Conservation (phyloP, 768 basidiomycete species). For the Lactifluus volemus region DNA sequence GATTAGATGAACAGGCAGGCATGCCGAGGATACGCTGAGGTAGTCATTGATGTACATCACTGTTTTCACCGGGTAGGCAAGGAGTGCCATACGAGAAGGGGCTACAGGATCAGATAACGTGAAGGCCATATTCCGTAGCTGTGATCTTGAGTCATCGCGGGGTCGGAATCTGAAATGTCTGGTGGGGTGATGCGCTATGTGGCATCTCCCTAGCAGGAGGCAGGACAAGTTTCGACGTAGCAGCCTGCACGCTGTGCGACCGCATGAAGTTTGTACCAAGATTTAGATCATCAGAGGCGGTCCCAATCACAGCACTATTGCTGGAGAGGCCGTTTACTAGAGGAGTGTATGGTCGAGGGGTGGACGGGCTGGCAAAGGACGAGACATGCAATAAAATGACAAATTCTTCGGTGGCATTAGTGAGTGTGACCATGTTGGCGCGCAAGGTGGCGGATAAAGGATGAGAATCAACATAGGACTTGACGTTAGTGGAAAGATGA, state of each 20-base stretch:
- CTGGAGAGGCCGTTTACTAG: constrained; percentile 11
- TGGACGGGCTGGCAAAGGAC: constrained; percentile 56
- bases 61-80: too few species aligned
- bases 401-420: constrained; percentile 80
- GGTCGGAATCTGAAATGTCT: constrained; percentile 37
- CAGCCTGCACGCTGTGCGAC: constrained; percentile 12
- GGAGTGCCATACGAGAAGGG: neutral
- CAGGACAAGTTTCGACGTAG: neutral
- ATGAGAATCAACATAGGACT: constrained; percentile 46
- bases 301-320: constrained; percentile 3
- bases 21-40: neutral
- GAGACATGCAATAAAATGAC: constrained; percentile 82
- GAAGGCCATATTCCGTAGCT: constrained; percentile 17
- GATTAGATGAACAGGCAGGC: neutral
- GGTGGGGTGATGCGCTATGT: constrained; percentile 47
- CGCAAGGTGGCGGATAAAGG: constrained; percentile 55
- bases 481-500: constrained; percentile 65
- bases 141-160: constrained; percentile 21
- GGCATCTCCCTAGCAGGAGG: constrained; percentile 31
- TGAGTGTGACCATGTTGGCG: constrained; percentile 64
- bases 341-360: constrained; percentile 53
- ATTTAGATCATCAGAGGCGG: constrained; percentile 7
- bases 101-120: neutral
- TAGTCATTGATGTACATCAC: neutral
- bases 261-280: constrained; percentile 11